phyloP scores from a whole-genome alignment of 2,329 filamentous ascomycete species.

The Cercospora zeae-maydis region DNA sequence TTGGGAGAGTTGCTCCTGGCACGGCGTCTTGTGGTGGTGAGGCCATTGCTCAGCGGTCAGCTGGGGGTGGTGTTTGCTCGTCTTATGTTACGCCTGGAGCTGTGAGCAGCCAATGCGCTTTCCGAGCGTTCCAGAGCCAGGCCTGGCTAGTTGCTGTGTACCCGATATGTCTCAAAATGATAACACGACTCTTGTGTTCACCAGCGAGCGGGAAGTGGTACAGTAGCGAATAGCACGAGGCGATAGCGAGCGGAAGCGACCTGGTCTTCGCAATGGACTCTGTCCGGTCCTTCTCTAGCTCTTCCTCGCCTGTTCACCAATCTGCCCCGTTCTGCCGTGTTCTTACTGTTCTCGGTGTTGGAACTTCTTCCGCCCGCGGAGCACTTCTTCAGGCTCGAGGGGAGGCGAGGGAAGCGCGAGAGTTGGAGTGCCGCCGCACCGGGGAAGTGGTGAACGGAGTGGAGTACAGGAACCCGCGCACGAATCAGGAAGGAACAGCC shows the following conservation, averaged over 20 bases:
- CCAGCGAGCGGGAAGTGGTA: background rate
- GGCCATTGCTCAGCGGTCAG: slow-evolving; percentile 9
- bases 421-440: background rate
- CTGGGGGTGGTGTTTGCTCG: background rate
- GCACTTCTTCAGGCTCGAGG: background rate
- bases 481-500: background rate
- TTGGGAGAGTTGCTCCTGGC: slow-evolving; percentile 17
- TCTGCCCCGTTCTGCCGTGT: background rate
- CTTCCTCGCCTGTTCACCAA: background rate
- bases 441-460: slow-evolving; percentile 3
- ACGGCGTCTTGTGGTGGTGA: slow-evolving; percentile 18
- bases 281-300: background rate
- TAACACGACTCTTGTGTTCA: background rate
- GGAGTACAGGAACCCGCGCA: background rate
- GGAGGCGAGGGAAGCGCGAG: background rate
- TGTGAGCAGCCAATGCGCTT: background rate
- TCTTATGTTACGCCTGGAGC: background rate
- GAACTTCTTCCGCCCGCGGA: background rate
- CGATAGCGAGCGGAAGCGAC: slow-evolving; percentile 7
- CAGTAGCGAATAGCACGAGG: background rate
- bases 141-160: background rate
- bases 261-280: slow-evolving; percentile 6
- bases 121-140: background rate
- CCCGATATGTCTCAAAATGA: background rate
- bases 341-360: background rate